Conservation (phyloP, 257 asterid species). For the Cynanchum wilfordii region DNA sequence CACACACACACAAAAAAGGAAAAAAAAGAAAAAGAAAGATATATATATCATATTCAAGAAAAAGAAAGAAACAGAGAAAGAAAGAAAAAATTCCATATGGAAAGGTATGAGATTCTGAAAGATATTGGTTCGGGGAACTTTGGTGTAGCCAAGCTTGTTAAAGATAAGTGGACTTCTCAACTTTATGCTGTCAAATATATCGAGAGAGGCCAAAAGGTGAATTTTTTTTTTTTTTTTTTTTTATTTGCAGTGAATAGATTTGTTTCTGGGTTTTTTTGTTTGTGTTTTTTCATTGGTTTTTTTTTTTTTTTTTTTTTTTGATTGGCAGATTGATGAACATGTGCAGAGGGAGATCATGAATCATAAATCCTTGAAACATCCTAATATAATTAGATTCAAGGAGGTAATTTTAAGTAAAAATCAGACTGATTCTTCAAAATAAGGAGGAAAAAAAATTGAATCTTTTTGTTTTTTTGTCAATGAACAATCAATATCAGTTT, state of each 20-base stretch:
- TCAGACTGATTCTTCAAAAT: not conserved
- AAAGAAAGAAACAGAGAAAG: too few relatives aligned
- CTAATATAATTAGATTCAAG: slow-evolving; percentile 64
- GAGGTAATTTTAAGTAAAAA: slow-evolving; percentile 35
- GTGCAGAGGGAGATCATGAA: slow-evolving; percentile 82
- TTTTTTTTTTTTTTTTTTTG: not conserved
- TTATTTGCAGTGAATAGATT: too few relatives aligned
- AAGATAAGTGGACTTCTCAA: slow-evolving; percentile 51
- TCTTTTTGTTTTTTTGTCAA: too few relatives aligned
- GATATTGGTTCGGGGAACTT: slow-evolving; percentile 88
- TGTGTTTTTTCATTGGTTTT: not conserved
- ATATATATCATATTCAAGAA: too few relatives aligned
- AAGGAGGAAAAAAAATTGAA: too few relatives aligned
- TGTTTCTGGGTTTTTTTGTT: not conserved
- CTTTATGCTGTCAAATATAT: slow-evolving; percentile 81
- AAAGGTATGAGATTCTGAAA: slow-evolving; percentile 68
- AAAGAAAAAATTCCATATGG: slow-evolving; percentile 33
- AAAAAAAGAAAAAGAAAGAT: too few relatives aligned
- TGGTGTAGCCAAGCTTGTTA: slow-evolving; percentile 87
- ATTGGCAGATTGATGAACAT: slow-evolving; percentile 62
- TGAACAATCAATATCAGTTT: too few relatives aligned
- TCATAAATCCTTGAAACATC: slow-evolving; percentile 66
- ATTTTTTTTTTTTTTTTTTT: not conserved
- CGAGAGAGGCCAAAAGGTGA: slow-evolving; percentile 84
- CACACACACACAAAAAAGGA: not conserved